Evolutionary conservation across 1,139 yeast species (phyloP).

Genomic region (Diutina ranongensis): DNA sequence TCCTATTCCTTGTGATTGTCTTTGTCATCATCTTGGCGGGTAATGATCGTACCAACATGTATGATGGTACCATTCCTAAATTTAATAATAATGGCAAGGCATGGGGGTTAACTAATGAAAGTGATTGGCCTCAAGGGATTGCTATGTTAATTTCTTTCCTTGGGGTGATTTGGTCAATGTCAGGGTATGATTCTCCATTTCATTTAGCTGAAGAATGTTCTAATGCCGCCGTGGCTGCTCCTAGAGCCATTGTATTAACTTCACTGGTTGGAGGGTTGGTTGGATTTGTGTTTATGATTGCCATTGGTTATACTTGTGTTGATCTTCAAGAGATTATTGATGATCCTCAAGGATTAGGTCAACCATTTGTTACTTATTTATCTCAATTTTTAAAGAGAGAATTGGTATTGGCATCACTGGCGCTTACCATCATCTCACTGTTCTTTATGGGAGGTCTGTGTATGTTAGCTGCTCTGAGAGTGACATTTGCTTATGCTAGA

Average conservation of each 20-base stretch:
- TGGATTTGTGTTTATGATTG: constrained; percentile 54
- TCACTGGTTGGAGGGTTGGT: constrained; percentile 49
- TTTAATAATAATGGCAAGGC: constrained; percentile 41
- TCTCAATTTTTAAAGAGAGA: constrained; percentile 37
- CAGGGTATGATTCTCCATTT: constrained; percentile 68
- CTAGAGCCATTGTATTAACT: constrained; percentile 56
- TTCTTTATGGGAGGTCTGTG: constrained; percentile 64
- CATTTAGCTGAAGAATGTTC: constrained; percentile 64
- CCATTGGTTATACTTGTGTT: constrained; percentile 54
- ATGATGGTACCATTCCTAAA: constrained; percentile 22
- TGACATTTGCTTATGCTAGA: constrained; percentile 57
- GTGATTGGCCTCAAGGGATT: constrained; percentile 60
- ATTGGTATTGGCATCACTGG: constrained; percentile 41
- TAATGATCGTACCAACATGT: constrained; percentile 24
- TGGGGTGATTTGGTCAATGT: constrained; percentile 68
- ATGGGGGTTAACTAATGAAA: constrained; percentile 49
- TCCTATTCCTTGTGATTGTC: constrained; percentile 41
- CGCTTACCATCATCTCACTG: constrained; percentile 48
- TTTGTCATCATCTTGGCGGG: constrained; percentile 49
- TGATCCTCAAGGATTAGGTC: constrained; percentile 39
- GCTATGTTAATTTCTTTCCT: constrained; percentile 49
- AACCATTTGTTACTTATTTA: constrained; percentile 52
- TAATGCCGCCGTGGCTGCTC: constrained; percentile 54
- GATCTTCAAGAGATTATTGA: constrained; percentile 39
- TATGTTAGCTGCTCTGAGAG: constrained; percentile 61